These are phyloP conservation scores for Cyamopsis tetragonoloba DNA, from an alignment of 306 rosid genomes.

Conservation along the genomic window DNA sequence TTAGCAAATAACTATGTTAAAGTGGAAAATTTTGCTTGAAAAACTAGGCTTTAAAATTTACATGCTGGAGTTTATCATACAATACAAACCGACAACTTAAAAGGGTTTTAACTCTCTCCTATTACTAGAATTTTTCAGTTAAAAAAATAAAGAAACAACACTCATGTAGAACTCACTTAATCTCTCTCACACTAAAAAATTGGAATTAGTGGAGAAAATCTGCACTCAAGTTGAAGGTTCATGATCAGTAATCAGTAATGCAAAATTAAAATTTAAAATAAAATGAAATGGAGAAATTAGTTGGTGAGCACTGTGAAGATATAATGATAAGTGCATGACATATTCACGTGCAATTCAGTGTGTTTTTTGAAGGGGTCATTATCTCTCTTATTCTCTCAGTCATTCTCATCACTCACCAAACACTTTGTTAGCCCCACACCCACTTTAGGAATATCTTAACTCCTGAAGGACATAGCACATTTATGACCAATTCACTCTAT, in stretches of 20 bases:
- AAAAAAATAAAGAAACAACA: too few relatives aligned
- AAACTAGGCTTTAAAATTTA: too few relatives aligned
- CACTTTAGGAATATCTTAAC: not conserved
- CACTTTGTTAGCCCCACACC: not conserved
- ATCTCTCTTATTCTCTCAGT: constrained; percentile 1
- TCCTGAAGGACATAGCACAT: constrained; percentile 1
- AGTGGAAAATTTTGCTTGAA: too few relatives aligned
- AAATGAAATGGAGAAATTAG: constrained; percentile 10
- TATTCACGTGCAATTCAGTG: constrained; percentile 32
- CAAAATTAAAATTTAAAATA: constrained; percentile 18
- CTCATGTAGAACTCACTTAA: too few relatives aligned
- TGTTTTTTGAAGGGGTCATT: not conserved
- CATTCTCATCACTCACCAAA: constrained; percentile 7
- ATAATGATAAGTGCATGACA: constrained; percentile 26
- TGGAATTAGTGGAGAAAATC: too few relatives aligned
- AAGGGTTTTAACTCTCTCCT: too few relatives aligned
- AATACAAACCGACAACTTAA: too few relatives aligned
- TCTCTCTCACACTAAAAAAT: too few relatives aligned
- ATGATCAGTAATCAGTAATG: constrained; percentile 20
- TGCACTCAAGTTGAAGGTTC: constrained; percentile 16
- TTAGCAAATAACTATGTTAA: too few relatives aligned
- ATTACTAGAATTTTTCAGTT: too few relatives aligned
- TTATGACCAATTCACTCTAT: not conserved
- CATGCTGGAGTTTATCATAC: too few relatives aligned
- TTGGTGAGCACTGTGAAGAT: constrained; percentile 25